Base-by-base conservation (phyloP, 306 rosid genomes). In the Prunus campanulata region DNA sequence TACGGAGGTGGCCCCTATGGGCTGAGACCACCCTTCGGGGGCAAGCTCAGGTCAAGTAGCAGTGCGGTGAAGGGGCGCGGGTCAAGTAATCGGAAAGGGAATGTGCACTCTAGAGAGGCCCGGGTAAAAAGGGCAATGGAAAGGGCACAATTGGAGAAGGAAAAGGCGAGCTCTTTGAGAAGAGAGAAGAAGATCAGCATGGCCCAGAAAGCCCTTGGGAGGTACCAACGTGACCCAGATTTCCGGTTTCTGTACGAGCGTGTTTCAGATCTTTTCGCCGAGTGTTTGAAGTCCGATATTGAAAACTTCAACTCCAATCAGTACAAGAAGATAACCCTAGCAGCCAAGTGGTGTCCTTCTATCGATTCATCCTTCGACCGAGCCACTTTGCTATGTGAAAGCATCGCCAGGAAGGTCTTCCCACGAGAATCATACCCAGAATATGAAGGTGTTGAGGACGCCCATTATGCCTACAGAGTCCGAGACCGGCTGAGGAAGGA, bases 341-440 rank as follows among this genome's bases (percentile, higher is more conserved):
- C 97, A 14, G 90, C 93, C 0, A 90, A 90, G n/a, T 91, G 95
- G 97, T 92, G 97, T 16, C 97, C 97, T 32, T 90, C 93, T 0
- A 67, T 92, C 14, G 96, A 90, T 15, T 90, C 90, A 0, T 92
- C 93, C 0, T 92, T 85, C 25, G 95, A 92, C 8, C 85, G 79
- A 0, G 84, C 88, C 2, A 87, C 91, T 0, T 60, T 92, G 74
- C 68, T 92, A 2, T 92, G 97, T 12, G 97, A 92, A 59, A 79
- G 87, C 77, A 83, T 90, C 1, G 93, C 91, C 0, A 87, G 79
- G 80, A 92, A 83, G 82, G 27, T 92, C 3, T 92, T 88, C 77
- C 85, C 91, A 2, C 68, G 84, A 0, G 84, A 85, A 50, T 79
- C 49, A 10, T 61, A 67, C 66, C 60, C 87, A 2, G 96, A 90